These are phyloP conservation scores for Dioscorea zingiberensis DNA, from an alignment of 106 monocot species.

Conservation along the genomic window DNA sequence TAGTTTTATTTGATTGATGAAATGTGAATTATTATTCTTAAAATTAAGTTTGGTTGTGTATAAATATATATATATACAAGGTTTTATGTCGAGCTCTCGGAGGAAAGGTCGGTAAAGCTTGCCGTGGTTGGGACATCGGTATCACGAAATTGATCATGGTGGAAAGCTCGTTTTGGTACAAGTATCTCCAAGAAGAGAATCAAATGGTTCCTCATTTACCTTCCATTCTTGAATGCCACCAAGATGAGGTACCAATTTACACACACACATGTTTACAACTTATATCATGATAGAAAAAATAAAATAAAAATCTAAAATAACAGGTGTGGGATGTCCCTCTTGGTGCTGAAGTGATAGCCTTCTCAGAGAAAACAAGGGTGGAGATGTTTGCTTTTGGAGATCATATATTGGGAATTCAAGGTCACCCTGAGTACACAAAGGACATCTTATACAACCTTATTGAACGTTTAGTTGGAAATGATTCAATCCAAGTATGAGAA, in stretches of 20 bases:
- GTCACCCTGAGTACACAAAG: conserved; percentile 48
- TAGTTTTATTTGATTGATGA: no score
- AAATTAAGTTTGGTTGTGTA: no score
- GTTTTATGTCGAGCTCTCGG: conserved; percentile 28
- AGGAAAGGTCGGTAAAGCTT: conserved; percentile 29
- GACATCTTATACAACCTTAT: conserved; percentile 32
- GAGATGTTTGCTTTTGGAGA: conserved; percentile 37
- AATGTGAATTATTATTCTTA: no score
- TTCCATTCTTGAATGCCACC: conserved; percentile 29
- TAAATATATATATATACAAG: neutral
- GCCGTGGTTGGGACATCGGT: conserved; percentile 32
- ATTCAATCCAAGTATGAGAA: neutral
- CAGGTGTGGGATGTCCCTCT: conserved; percentile 38
- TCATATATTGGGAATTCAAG: conserved; percentile 46
- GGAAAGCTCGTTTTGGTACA: neutral
- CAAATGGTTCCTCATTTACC: neutral
- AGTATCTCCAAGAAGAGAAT: conserved; percentile 3
- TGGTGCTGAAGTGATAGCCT: conserved; percentile 24
- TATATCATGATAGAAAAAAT: no score
- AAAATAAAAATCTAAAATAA: no score
- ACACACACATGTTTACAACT: no score
- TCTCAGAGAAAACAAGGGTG: conserved; percentile 36
- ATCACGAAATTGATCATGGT: conserved; percentile 18
- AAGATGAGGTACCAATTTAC: conserved; percentile 39
- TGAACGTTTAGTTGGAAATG: neutral